Conservation (phyloP, 2,329 filamentous ascomycete species). For the Trichophyton schoenleinii region DNA sequence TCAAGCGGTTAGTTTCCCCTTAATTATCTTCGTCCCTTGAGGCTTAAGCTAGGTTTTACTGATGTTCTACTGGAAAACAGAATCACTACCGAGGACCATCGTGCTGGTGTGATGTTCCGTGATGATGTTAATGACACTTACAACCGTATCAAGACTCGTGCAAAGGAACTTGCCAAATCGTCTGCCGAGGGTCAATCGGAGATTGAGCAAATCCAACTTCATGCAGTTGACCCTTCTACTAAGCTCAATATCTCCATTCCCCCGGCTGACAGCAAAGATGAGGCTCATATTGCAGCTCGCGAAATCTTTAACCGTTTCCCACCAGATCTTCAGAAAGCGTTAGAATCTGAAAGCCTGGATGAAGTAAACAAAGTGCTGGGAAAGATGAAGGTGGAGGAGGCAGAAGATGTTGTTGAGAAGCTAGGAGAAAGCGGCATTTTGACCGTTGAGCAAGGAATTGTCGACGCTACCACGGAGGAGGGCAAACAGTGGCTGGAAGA, state of each 20-base stretch:
- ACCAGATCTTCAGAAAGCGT: conserved; percentile 64
- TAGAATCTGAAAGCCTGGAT: conserved; percentile 81
- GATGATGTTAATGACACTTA: conserved; percentile 90
- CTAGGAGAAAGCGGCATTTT: conserved; percentile 76
- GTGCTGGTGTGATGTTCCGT: conserved; percentile 79
- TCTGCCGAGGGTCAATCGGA: conserved; percentile 44
- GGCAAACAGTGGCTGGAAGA: conserved; percentile 66
- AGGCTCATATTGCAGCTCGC: conserved; percentile 48
- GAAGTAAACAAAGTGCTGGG: conserved; percentile 78
- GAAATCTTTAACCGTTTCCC: conserved; percentile 74
- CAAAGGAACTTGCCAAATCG: conserved; percentile 57
- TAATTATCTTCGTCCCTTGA: neutral
- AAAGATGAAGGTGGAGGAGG: conserved; percentile 77
- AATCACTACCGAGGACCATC: conserved; percentile 77
- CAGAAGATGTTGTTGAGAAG: conserved; percentile 70
- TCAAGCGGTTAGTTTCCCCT: conserved; percentile 53
- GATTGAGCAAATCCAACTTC: conserved; percentile 93
- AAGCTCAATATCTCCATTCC: conserved; percentile 82
- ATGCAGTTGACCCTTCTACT: conserved; percentile 86
- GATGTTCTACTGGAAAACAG: conserved; percentile 18
- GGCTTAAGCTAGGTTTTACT: neutral
- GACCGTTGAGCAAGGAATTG: conserved; percentile 82
- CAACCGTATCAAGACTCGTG: conserved; percentile 62
- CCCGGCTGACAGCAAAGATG: conserved; percentile 52
- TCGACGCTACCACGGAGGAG: conserved; percentile 85